phyloP scores from a whole-genome alignment of 2,329 filamentous ascomycete genomes.

The Aspergillus calidoustus region DNA sequence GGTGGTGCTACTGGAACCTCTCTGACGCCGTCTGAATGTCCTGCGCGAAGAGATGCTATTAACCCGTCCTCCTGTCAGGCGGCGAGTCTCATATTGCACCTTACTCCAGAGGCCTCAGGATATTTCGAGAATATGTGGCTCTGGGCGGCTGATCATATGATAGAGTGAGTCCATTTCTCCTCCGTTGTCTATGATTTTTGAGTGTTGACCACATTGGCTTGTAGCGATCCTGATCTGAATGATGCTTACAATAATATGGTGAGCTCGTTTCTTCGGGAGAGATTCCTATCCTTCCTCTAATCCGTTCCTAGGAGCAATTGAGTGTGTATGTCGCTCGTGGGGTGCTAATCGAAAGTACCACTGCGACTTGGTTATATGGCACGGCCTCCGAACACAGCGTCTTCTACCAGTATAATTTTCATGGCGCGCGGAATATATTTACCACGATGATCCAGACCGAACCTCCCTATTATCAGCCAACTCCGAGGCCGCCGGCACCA shows the following conservation, averaged over 20 bases:
- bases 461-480: slow-evolving; percentile 13
- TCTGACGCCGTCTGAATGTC: slow-evolving; percentile 13
- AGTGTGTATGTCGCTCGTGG: slow-evolving; percentile 14
- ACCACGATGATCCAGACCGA: slow-evolving; percentile 14
- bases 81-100: slow-evolving; percentile 12
- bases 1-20: slow-evolving; percentile 12
- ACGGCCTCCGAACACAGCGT: slow-evolving; percentile 14
- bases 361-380: slow-evolving; percentile 15
- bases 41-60: not conserved
- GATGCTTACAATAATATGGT: slow-evolving; percentile 15
- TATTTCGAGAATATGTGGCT: slow-evolving; percentile 19
- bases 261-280: not conserved
- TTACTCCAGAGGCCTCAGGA: slow-evolving; percentile 11
- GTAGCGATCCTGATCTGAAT: slow-evolving; percentile 11
- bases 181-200: not conserved
- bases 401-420: slow-evolving; percentile 17
- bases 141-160: slow-evolving; percentile 15
- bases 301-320: not conserved
- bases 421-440: slow-evolving; percentile 13
- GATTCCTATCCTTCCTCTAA: not conserved
- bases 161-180: slow-evolving; percentile 12
- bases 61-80: slow-evolving; percentile 8
- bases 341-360: slow-evolving; percentile 9
- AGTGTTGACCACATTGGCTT: not conserved
- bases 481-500: slow-evolving; percentile 9